These are phyloP conservation scores for Colletotrichum limetticola DNA, from an alignment of 2,329 filamentous ascomycete species.

Conservation along the genomic window DNA sequence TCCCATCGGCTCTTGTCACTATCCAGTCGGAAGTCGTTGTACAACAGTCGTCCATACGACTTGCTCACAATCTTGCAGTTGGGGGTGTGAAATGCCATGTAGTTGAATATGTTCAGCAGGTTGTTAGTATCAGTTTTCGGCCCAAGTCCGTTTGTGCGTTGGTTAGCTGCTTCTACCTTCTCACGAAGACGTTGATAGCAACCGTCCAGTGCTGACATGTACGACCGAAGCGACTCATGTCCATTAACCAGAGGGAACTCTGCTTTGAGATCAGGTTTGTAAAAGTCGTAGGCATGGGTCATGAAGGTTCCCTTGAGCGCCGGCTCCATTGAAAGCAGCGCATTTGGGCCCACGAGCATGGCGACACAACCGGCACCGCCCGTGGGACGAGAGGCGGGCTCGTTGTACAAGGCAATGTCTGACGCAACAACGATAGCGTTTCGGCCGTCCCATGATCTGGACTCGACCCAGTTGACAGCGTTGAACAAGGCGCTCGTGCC, in stretches of 20 bases:
- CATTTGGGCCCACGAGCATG: slow-evolving; percentile 81
- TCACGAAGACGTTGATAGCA: slow-evolving; percentile 79
- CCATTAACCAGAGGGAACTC: slow-evolving; percentile 89
- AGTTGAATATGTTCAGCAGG: slow-evolving; percentile 82
- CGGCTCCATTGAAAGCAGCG: slow-evolving; percentile 79
- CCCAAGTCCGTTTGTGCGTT: slow-evolving; percentile 53
- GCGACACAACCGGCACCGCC: slow-evolving; percentile 84
- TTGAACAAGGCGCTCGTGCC: slow-evolving; percentile 88
- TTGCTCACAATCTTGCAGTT: slow-evolving; percentile 23
- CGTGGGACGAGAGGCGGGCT: slow-evolving; percentile 83
- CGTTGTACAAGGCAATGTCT: slow-evolving; percentile 87
- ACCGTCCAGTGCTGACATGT: slow-evolving; percentile 82
- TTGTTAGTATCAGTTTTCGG: slow-evolving; percentile 38
- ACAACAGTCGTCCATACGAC: slow-evolving; percentile 9
- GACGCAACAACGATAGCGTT: slow-evolving; percentile 83
- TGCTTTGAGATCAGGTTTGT: slow-evolving; percentile 88
- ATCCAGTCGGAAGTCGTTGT: slow-evolving; percentile 2
- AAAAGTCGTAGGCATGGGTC: slow-evolving; percentile 88
- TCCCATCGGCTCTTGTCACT: neutral
- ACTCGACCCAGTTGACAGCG: slow-evolving; percentile 86
- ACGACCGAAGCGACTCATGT: slow-evolving; percentile 85
- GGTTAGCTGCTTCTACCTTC: slow-evolving; percentile 63
- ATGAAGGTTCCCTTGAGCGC: slow-evolving; percentile 84
- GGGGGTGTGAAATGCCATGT: slow-evolving; percentile 60
- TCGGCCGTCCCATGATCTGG: slow-evolving; percentile 86